phyloP scores from a whole-genome alignment of 768 basidiomycete genomes.

The Boletus speciosus region DNA sequence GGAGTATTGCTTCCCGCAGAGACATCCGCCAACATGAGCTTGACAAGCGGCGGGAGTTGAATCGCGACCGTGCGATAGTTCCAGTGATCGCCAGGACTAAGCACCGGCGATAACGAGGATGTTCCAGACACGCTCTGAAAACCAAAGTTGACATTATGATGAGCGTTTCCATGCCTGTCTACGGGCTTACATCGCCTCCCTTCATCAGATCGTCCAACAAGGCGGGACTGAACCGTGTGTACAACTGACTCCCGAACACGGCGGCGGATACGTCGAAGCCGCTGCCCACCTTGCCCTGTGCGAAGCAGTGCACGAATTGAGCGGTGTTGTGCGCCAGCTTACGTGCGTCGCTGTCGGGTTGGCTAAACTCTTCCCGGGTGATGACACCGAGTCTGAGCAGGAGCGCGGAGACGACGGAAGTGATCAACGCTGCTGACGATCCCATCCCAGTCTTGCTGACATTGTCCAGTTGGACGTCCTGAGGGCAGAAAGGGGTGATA shows the following conservation, averaged over 20 bases:
- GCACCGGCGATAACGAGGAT: constrained; percentile 46
- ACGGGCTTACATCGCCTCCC: constrained; percentile 19
- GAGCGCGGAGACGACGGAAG: constrained; percentile 85
- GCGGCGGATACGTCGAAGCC: constrained; percentile 96
- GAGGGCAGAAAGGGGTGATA: constrained; percentile 74
- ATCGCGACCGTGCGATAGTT: constrained; percentile 67
- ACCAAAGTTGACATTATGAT: constrained; percentile 1
- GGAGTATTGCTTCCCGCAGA: constrained; percentile 96
- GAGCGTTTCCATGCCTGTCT: background rate
- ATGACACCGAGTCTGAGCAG: constrained; percentile 73
- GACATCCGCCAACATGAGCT: constrained; percentile 91
- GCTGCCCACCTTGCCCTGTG: constrained; percentile 97
- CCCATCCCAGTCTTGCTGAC: constrained; percentile 99
- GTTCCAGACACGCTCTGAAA: constrained; percentile 13
- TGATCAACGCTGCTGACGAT: constrained; percentile 95
- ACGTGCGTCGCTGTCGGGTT: constrained; percentile 44
- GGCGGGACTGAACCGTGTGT: constrained; percentile 79
- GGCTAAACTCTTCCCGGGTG: constrained; percentile 44
- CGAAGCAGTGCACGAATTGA: constrained; percentile 92
- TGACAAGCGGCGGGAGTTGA: constrained; percentile 76
- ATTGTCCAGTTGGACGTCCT: constrained; percentile 62
- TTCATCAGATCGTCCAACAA: constrained; percentile 29
- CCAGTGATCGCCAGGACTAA: constrained; percentile 61
- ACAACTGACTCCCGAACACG: constrained; percentile 91
- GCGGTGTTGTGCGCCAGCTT: constrained; percentile 85